These are phyloP conservation scores for Kodamaea jinghongensis DNA, from an alignment of 805 yeast species.

Conservation along the genomic window DNA sequence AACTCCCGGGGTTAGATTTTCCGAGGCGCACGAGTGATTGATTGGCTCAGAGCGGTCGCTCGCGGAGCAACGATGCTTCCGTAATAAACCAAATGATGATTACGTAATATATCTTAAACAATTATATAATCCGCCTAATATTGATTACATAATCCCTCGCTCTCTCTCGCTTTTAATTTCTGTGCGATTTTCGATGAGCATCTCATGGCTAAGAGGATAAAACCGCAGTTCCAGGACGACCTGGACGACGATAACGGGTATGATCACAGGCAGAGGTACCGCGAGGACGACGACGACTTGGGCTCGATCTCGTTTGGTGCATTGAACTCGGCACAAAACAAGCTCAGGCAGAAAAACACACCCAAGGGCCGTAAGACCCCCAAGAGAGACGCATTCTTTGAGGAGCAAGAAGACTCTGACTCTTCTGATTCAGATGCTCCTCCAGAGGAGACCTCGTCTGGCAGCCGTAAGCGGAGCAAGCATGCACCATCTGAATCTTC, in stretches of 20 bases:
- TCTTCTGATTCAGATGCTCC: slow-evolving; percentile 29
- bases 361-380: slow-evolving; percentile 5
- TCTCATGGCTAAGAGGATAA: slow-evolving; percentile 4
- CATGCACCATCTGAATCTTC: slow-evolving; percentile 88
- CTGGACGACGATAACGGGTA: not conserved
- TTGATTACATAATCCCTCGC: no score
- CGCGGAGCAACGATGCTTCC: no score
- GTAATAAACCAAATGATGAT: no score
- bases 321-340: slow-evolving; percentile 56
- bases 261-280: not conserved
- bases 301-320: slow-evolving; percentile 63
- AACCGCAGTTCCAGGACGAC: slow-evolving; percentile 9
- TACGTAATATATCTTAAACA: no score
- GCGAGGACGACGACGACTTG: slow-evolving; percentile 42
- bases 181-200: slow-evolving; percentile 3
- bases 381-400: not conserved
- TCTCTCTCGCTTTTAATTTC: no score
- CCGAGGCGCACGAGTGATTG: no score
- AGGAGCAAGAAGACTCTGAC: slow-evolving; percentile 1
- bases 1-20: no score
- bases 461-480: slow-evolving; percentile 44
- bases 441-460: slow-evolving; percentile 35
- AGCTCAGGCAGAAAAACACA: slow-evolving; percentile 22
- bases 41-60: no score
- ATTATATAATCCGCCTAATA: no score